Evolutionary conservation across 2,329 filamentous ascomycete genomes (phyloP).

Genomic region (Bipolaris oryzae): DNA sequence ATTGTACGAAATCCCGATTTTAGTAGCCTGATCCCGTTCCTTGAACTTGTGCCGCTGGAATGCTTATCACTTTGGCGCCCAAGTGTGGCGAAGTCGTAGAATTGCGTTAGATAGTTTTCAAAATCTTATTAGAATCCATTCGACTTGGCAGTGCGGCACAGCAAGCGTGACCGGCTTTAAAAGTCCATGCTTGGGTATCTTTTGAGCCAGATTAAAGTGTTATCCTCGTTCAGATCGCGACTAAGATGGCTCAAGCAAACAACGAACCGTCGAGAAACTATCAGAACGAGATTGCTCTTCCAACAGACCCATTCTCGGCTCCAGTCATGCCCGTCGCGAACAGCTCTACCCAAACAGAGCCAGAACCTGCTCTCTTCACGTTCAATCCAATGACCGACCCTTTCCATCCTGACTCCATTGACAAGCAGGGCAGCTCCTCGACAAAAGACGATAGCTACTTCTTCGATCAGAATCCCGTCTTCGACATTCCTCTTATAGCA

Average conservation of each 20-base stretch:
- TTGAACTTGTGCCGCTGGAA: constrained; percentile 4
- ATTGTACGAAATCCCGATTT: not conserved
- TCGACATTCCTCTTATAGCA: not conserved
- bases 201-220: not conserved
- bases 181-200: not conserved
- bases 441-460: not conserved
- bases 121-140: not conserved
- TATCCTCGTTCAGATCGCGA: not conserved
- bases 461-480: not conserved
- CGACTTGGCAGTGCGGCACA: not conserved
- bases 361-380: not conserved
- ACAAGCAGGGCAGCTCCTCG: not conserved
- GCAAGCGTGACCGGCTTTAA: not conserved
- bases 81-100: not conserved
- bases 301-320: not conserved
- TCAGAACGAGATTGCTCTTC: not conserved
- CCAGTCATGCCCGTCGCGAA: not conserved
- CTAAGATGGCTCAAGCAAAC: not conserved
- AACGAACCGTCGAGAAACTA: not conserved
- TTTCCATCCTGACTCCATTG: not conserved
- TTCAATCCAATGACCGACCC: not conserved
- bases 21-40: constrained; percentile 5
- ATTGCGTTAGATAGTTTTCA: not conserved
- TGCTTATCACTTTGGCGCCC: constrained; percentile 6
- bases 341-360: not conserved